Evolutionary conservation across 257 asterid species (phyloP).

Genomic region (Solanum paucissectum): DNA sequence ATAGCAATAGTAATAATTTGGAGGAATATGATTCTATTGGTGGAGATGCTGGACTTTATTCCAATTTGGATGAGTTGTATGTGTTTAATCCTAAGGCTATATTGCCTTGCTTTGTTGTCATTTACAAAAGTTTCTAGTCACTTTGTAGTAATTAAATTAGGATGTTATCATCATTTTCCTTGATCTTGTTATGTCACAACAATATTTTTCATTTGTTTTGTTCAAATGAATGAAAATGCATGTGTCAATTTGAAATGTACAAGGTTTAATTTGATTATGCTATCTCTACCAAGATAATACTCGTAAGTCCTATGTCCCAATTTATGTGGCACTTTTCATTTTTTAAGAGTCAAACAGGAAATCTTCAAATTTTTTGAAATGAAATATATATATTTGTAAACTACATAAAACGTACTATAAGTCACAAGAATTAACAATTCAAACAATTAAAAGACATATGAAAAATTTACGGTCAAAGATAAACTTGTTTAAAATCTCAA

Average conservation of each 20-base stretch:
- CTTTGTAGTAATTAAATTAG: not conserved
- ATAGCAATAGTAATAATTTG: not conserved
- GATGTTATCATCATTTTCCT: not conserved
- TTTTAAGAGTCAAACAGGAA: too few relatives aligned
- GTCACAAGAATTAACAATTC: too few relatives aligned
- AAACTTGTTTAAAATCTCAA: too few relatives aligned
- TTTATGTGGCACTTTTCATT: too few relatives aligned
- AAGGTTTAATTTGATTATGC: not conserved
- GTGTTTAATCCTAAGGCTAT: constrained; percentile 77
- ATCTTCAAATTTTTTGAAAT: too few relatives aligned
- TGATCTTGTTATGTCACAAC: not conserved
- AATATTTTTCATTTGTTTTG: not conserved
- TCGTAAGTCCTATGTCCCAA: too few relatives aligned
- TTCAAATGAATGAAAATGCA: not conserved
- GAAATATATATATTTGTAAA: too few relatives aligned
- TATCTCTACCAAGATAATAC: not conserved
- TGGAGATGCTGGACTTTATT: constrained; percentile 55
- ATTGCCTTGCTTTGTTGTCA: constrained; percentile 88
- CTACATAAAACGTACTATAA: too few relatives aligned
- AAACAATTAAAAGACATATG: too few relatives aligned
- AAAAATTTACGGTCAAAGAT: too few relatives aligned
- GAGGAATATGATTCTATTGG: constrained; percentile 73
- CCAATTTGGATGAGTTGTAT: constrained; percentile 70
- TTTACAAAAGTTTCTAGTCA: constrained; percentile 50
- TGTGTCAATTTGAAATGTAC: not conserved